Percentiles rank a stretch among this genome's conserved stretches.
Evolutionary conservation across 345 rosid species (phyloP).

Genomic region (Lepidium africanum): DNA sequence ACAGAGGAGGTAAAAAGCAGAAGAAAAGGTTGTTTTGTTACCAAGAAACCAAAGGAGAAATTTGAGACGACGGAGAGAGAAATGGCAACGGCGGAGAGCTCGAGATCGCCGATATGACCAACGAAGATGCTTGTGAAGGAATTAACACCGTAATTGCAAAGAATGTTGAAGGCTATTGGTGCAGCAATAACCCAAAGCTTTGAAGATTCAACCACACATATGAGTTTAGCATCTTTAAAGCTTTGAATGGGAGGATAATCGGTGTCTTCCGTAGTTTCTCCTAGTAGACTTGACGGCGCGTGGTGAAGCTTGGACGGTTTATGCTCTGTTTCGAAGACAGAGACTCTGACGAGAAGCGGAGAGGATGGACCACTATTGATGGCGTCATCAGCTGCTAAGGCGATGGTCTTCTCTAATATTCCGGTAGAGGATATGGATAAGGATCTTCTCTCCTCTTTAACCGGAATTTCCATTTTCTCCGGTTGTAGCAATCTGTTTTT

Average conservation of each 20-base stretch:
- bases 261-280: conserved; percentile 25
- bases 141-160: conserved; percentile 81
- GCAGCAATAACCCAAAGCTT: conserved; percentile 82
- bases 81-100: conserved; percentile 86
- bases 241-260: conserved; percentile 49
- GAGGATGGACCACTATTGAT: conserved; percentile 1
- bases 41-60: conserved; percentile 92
- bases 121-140: conserved; percentile 87
- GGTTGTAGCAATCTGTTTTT: conserved; percentile 21
- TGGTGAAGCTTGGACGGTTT: conserved; percentile 48
- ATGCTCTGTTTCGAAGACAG: conserved; percentile 24
- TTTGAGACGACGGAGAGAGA: conserved; percentile 82
- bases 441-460: conserved; percentile 25
- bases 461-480: conserved; percentile 32
- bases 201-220: conserved; percentile 43
- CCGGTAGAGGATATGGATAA: conserved; percentile 33
- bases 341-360: conserved; percentile 18
- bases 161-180: conserved; percentile 85
- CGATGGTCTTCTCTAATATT: conserved; percentile 13
- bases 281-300: conserved; percentile 49
- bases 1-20: neutral
- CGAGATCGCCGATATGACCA: conserved; percentile 85
- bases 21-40: neutral
- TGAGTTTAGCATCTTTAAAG: conserved; percentile 41
- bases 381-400: conserved; percentile 7